Percentiles rank a stretch among this genome's conserved stretches.
Conservation (phyloP, 129 eudicot species). For the Flaveria brownii region DNA sequence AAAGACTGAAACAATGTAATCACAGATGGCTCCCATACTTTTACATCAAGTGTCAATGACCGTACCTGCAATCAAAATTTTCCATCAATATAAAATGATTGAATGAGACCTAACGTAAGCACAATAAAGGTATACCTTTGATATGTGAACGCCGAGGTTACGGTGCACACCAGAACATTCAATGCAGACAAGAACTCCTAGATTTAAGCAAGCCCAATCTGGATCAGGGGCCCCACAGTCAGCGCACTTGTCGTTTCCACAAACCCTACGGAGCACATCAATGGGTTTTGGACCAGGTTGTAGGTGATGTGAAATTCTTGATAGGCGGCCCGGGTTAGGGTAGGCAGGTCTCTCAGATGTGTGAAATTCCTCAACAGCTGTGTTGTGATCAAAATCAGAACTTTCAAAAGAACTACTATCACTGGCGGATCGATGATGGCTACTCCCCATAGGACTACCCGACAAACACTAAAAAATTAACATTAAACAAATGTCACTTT, state of each 20-base stretch:
- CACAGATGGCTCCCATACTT: constrained; percentile 99
- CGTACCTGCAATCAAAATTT: constrained; percentile 60
- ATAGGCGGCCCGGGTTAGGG: constrained; percentile 65
- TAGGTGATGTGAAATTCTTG: constrained; percentile 77
- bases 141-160: constrained; percentile 97
- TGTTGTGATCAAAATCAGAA: constrained; percentile 79
- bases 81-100: constrained; percentile 1
- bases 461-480: constrained; percentile 64
- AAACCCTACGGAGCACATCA: constrained; percentile 65
- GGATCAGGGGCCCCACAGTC: constrained; percentile 98
- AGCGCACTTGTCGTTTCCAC: constrained; percentile 92
- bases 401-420: constrained; percentile 98
- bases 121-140: constrained; percentile 56
- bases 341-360: constrained; percentile 67
- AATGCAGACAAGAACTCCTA: constrained; percentile 91
- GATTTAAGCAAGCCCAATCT: constrained; percentile 98
- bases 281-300: constrained; percentile 71
- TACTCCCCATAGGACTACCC: constrained; percentile 87
- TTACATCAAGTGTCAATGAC: constrained; percentile 91
- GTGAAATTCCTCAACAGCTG: constrained; percentile 62
- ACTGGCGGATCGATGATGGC: constrained; percentile 90
- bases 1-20: constrained; percentile 83
- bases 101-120: not conserved
- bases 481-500: not conserved
- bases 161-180: constrained; percentile 99